Evolutionary conservation across 768 basidiomycete species (phyloP).

Genomic region (Lactarius psammicola): DNA sequence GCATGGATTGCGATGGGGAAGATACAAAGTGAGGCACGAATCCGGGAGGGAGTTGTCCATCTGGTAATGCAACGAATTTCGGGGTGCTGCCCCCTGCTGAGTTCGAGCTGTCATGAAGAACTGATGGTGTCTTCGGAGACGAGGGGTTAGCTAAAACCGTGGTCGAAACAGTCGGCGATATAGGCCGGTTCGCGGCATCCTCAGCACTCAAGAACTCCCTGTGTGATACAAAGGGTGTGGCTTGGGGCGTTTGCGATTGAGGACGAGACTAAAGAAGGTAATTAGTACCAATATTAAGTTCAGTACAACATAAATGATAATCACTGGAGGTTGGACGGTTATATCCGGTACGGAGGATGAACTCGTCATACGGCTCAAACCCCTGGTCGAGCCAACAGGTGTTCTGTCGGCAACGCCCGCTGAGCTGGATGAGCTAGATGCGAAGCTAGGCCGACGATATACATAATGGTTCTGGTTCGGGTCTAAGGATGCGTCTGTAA

Average conservation of each 20-base stretch:
- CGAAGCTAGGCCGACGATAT: constrained; percentile 26
- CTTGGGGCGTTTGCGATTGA: constrained; percentile 28
- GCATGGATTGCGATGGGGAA: constrained; percentile 15
- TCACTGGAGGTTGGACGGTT: constrained; percentile 21
- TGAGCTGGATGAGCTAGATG: constrained; percentile 23
- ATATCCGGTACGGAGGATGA: constrained; percentile 25
- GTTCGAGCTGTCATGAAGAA: neutral
- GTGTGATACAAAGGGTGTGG: constrained; percentile 13
- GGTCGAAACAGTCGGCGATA: constrained; percentile 16
- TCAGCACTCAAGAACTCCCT: constrained; percentile 24
- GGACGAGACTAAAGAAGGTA: constrained; percentile 23
- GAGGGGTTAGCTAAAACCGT: constrained; percentile 2
- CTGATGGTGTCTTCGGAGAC: neutral
- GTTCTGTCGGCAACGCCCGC: constrained; percentile 8
- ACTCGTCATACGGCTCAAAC: constrained; percentile 19
- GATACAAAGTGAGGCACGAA: constrained; percentile 22
- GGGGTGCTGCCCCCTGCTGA: constrained; percentile 5
- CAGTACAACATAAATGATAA: neutral
- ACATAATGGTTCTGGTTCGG: constrained; percentile 14
- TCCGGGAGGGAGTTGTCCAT: constrained; percentile 26
- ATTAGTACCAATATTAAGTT: neutral
- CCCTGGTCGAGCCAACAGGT: constrained; percentile 20
- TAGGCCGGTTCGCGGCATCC: constrained; percentile 19
- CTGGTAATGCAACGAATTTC: constrained; percentile 3
- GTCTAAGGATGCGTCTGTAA: neutral